These are phyloP conservation scores for Aeminium ludgeri DNA, from an alignment of 495 filamentous ascomycete species.

Conservation along the genomic window DNA sequence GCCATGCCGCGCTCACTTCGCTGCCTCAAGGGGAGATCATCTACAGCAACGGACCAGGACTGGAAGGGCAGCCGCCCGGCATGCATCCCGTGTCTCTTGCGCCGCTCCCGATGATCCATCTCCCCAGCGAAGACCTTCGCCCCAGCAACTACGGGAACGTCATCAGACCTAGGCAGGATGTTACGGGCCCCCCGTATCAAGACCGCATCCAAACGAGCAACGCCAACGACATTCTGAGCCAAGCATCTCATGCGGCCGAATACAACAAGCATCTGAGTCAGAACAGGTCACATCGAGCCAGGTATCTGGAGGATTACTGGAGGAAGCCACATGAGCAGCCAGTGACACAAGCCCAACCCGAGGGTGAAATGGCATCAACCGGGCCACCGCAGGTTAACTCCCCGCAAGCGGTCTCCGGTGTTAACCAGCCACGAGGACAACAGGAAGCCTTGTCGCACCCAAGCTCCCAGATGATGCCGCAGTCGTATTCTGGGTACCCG, in stretches of 20 bases:
- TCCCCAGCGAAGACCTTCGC: conserved; percentile 61
- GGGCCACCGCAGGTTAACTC: conserved; percentile 20
- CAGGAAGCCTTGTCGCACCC: conserved; percentile 18
- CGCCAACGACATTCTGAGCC: conserved; percentile 68
- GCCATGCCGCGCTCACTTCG: conserved; percentile 33
- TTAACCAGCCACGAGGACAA: conserved; percentile 12
- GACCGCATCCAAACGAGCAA: conserved; percentile 68
- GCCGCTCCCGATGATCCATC: conserved; percentile 71
- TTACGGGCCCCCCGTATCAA: conserved; percentile 75
- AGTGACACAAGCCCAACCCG: conserved; percentile 26
- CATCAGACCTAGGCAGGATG: conserved; percentile 73
- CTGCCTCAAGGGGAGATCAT: conserved; percentile 55
- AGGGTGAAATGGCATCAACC: conserved; percentile 30
- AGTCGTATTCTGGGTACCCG: conserved; percentile 29
- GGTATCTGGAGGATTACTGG: conserved; percentile 65
- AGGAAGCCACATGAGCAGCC: conserved; percentile 54
- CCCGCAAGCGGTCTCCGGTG: conserved; percentile 13
- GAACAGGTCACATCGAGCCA: conserved; percentile 54
- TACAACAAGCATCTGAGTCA: conserved; percentile 69
- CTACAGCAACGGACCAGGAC: conserved; percentile 47
- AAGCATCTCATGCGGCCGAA: conserved; percentile 75
- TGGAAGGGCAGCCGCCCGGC: conserved; percentile 37
- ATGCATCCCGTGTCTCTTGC: conserved; percentile 37
- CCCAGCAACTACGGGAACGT: conserved; percentile 68
- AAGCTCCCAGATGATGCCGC: conserved; percentile 39